Evolutionary conservation across 192 early-diverging fungal species (phyloP).

Genomic region (Coemansia sp.): DNA sequence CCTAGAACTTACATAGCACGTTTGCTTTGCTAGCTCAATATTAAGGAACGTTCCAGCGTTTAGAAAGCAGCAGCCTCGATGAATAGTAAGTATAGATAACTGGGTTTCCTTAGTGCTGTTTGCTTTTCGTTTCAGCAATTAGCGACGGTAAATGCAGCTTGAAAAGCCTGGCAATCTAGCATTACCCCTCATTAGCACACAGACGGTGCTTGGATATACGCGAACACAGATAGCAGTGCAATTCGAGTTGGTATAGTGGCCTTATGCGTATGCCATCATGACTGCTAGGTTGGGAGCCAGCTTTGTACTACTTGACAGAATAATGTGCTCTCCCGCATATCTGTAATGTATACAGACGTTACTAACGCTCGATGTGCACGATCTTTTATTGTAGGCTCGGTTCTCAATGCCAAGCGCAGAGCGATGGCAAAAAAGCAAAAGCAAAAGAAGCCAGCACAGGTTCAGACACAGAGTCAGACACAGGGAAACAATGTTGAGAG

Average conservation of each 20-base stretch:
- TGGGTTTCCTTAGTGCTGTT: neutral
- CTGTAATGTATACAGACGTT: neutral
- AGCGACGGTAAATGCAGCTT: neutral
- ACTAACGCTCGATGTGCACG: neutral
- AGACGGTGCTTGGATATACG: neutral
- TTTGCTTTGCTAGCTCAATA: neutral
- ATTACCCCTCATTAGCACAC: neutral
- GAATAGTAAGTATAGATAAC: slow-evolving; percentile 30
- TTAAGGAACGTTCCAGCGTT: neutral
- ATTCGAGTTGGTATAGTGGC: slow-evolving; percentile 4
- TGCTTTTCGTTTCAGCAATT: neutral
- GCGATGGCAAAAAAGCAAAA: slow-evolving; percentile 55
- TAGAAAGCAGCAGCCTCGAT: slow-evolving; percentile 6
- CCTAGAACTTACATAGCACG: neutral
- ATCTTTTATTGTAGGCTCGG: slow-evolving; percentile 18
- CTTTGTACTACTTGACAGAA: neutral
- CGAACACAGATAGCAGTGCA: neutral
- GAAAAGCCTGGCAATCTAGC: neutral
- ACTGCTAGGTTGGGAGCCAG: neutral
- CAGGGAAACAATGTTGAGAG: slow-evolving; percentile 2
- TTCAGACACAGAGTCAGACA: neutral
- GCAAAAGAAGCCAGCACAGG: slow-evolving; percentile 9
- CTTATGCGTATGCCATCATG: neutral
- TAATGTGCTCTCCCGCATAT: neutral
- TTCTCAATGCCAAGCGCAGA: slow-evolving; percentile 51